Percentiles rank a stretch among this genome's conserved stretches.
Evolutionary conservation across 371 early-diverging fungal species (phyloP).

Genomic region (Mucor irregularis): DNA sequence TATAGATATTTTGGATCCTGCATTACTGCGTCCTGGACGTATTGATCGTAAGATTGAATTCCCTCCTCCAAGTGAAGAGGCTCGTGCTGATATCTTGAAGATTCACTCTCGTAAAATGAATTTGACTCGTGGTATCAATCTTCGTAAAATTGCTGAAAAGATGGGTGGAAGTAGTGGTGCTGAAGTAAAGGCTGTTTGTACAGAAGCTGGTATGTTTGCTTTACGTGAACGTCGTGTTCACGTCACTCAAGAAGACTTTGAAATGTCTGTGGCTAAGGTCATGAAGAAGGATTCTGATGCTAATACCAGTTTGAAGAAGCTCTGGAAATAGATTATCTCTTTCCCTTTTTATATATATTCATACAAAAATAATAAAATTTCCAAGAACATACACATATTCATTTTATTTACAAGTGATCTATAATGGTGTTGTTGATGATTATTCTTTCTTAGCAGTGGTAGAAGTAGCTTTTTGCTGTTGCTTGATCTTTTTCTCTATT

Average conservation of each 20-base stretch:
- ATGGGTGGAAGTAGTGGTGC: conserved; percentile 97
- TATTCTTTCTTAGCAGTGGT: background rate
- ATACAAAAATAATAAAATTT: conserved; percentile 4
- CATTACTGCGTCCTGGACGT: conserved; percentile 98
- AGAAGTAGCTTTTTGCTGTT: conserved; percentile 6
- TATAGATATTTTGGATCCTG: conserved; percentile 99
- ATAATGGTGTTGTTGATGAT: background rate
- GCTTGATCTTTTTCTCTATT: conserved; percentile 25
- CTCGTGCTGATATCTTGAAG: conserved; percentile 97
- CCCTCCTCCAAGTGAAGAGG: conserved; percentile 89
- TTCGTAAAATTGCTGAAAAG: conserved; percentile 98
- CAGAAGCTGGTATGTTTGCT: conserved; percentile 99
- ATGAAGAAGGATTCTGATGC: conserved; percentile 98
- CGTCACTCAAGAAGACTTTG: conserved; percentile 99
- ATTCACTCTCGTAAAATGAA: conserved; percentile 99
- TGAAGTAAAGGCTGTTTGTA: conserved; percentile 91
- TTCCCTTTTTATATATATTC: background rate
- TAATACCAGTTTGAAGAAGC: conserved; percentile 95
- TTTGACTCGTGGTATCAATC: conserved; percentile 97
- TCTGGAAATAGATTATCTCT: conserved; percentile 83
- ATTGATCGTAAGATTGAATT: conserved; percentile 99
- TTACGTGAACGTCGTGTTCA: conserved; percentile 98
- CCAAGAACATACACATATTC: background rate
- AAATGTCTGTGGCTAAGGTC: conserved; percentile 99
- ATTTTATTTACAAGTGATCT: background rate